Evolutionary conservation across 495 filamentous ascomycete genomes (phyloP), one percentile per base, ranked within the genome.

Genomic region (Neurospora sp.): DNA sequence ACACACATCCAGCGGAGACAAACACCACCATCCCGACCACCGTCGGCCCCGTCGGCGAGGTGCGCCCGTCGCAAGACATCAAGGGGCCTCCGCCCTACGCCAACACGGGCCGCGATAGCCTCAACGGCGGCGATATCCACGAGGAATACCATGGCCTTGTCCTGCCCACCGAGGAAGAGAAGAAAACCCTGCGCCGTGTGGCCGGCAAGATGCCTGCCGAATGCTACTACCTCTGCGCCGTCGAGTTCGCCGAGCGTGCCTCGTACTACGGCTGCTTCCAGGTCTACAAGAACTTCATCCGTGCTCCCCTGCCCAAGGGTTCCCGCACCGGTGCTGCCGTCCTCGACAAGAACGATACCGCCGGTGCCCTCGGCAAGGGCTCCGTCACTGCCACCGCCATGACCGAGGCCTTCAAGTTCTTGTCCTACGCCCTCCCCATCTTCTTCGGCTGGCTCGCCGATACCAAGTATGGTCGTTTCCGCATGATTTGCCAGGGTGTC

Each of bases 221-320:
- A 6, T 80, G 85, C 37, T 89, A 85, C 73, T 79, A 83, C 10
- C 81, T 89, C 11, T 89, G 87, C 74, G 77, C 85, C 3, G 85
- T 89, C 31, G 88, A 89, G 71, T 87, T 90, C 72, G 86, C 86
- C 39, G 88, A 90, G 75, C 81, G 87, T 48, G 86, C 87, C 2
- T 88, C 86, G 4, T 90, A 89, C 77, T 88, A 87, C 72, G 87
- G 87, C 41, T 83, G 83, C 48, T 78, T 84, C 59, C 84, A 84
- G 9, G 83, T 90, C n/a, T 89, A 86, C 79, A 83, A 86, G 74
- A 90, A 90, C 78, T 89, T 88, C 77, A 83, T 89, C 71, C 80
- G 86, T 71, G 84, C 83, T 18, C 85, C 84, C 27, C 78, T 88
- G 12, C 79, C 81, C 35, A 87, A 86, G 35, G 88, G 89, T 11